Evolutionary conservation across 257 asterid species (phyloP).

Genomic region (Solanum boliviense): DNA sequence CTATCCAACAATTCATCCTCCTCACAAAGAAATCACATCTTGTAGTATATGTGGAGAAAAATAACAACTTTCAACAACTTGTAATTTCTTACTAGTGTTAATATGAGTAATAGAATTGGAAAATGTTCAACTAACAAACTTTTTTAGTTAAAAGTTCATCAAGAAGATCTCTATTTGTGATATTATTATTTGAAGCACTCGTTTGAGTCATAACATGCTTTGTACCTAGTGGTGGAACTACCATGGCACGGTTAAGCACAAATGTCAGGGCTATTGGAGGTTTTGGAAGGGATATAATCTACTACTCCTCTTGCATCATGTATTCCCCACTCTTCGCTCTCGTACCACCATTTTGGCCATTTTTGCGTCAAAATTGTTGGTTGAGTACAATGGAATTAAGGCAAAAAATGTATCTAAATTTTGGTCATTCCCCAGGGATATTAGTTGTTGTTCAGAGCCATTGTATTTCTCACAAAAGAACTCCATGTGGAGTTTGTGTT

Average conservation of each 20-base stretch:
- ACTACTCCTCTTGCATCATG: no score
- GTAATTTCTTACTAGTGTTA: not conserved
- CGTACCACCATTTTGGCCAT: no score
- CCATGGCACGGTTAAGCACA: not conserved
- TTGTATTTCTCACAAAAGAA: not conserved
- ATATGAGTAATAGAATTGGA: not conserved
- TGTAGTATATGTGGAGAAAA: not conserved
- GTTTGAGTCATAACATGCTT: not conserved
- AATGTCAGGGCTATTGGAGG: no score
- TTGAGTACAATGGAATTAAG: no score
- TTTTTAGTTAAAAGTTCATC: no score
- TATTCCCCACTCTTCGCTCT: no score
- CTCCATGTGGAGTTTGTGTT: not conserved
- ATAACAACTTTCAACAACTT: not conserved
- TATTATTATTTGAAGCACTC: not conserved
- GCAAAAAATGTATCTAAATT: no score
- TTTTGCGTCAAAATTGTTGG: no score
- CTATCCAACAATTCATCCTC: not conserved
- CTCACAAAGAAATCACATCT: not conserved
- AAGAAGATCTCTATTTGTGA: not conserved
- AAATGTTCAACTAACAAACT: no score
- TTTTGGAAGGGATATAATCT: no score
- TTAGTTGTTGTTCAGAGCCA: not conserved
- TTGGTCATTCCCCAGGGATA: no score
- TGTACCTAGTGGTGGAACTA: not conserved